Evolutionary conservation across 139 green algal genomes (phyloP).

Genomic region (Eudorina sp.): DNA sequence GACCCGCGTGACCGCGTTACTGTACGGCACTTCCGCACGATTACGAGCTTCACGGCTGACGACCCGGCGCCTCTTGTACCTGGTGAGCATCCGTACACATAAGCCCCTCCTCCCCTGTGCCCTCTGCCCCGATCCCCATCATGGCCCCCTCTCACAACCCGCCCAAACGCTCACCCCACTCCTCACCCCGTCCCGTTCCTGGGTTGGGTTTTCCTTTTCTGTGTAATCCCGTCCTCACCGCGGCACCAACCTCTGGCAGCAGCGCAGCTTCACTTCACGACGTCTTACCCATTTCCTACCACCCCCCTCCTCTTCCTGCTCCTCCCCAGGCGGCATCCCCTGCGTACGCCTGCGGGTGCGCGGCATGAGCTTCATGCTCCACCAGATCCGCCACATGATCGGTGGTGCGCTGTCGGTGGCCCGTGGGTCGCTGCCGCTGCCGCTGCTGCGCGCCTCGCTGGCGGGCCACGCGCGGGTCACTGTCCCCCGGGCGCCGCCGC

Average conservation of each 20-base stretch:
- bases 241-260: no score
- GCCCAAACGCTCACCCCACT: no score
- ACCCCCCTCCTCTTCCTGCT: background rate
- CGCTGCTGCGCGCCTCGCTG: constrained; percentile 77
- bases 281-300: background rate
- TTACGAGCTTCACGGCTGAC: constrained; percentile 58
- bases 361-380: constrained; percentile 85
- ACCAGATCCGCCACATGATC: constrained; percentile 82
- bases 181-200: no score
- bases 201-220: no score
- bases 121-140: no score
- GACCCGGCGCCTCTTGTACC: constrained; percentile 63
- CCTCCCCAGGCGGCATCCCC: constrained; percentile 56
- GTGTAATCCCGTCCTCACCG: no score
- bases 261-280: no score
- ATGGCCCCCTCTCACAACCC: no score
- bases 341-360: constrained; percentile 67
- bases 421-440: constrained; percentile 67
- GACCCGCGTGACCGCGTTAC: constrained; percentile 59
- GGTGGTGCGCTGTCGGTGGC: constrained; percentile 78
- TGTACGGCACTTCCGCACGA: constrained; percentile 62
- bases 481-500: constrained; percentile 81
- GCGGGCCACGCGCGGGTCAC: constrained; percentile 70
- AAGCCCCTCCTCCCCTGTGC: background rate
- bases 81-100: no score